Base-by-base conservation (phyloP, 345 rosid species). In the Combretum micranthum region DNA sequence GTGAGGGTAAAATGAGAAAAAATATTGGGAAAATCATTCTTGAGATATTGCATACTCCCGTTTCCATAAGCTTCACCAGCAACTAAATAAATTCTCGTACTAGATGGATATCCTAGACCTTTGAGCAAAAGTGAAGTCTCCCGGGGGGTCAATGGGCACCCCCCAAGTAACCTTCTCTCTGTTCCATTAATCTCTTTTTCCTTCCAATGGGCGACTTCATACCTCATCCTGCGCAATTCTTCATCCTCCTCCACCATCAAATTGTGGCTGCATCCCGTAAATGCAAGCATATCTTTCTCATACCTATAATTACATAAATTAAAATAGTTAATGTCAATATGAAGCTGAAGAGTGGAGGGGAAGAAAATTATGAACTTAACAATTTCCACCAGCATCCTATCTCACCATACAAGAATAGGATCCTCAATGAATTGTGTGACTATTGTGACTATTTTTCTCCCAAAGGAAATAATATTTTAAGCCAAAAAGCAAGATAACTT, bases 221-320 rank as follows among this genome's bases (percentile, higher is more conserved):
- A 82, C 17, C 91, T 80, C 98, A 92, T 88, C 68, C 55, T 72
- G 1, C 68, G 70, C 67, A 92, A 74, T 63, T 92, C 96, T 55
- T 83, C 88, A 63, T 80, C 87, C 73, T 92, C 98, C 73, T 84
- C 92, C 48, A 72, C 71, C 18, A 83, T 84, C 80, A 92, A 83
- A 64, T 72, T 76, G 62, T 88, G 90, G 73, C 98, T 86, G 70
- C 98, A 92, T 59, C 96, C 98, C 7, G 98, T 92, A 74, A 92
- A 92, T 70, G 98, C 92, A 71, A 92, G 87, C 98, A 92, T 92
- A 71, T 92, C 98, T 70, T 84, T 92, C 80, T 86, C 98, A 61
- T 88, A 92, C 83, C 98, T 91, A 71, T 42, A 55, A 62, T 8
- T 21, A 58, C 26, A 4, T 20, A 52, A 51, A 23, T 45, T 13